Base-by-base conservation (phyloP, 1,139 yeast genomes). In the Zygosaccharomyces pseudobailii region DNA sequence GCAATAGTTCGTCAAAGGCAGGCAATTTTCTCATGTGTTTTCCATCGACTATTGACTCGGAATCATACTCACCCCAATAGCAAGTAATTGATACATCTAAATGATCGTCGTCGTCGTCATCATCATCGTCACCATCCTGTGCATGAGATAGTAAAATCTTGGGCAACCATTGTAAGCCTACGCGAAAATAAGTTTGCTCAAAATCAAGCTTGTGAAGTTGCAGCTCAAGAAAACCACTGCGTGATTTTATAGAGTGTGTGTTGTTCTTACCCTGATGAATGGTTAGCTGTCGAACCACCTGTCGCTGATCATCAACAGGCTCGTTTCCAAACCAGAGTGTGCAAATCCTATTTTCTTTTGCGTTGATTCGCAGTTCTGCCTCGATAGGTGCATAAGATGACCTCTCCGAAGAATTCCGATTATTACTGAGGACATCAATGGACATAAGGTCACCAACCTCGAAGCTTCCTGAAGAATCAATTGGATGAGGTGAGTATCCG, bases 111-210 rank as follows among this genome's bases (percentile, higher is more conserved):
- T n/a, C n/a, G n/a, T 45, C 43, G 9, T 24, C 73, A 13, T 61
- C 9, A 8, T 24, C 27, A 2, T 8, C 27, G 6, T 24, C 27
- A 24, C 2, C 27, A 8, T 24, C 67, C 3, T 68, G 72, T 42
- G 23, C 34, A n/a, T 40, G 34, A 76, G 43, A 30, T 13, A 40
- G 79, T 52, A 78, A 72, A 50, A 83, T 72, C 48, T 76, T 76
- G 4, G 95, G 95, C 36, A 85, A 71, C 96, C 96, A 87, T 59
- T 85, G 86, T 47, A 88, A 61, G 2, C 83, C 86, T 42, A 88
- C 54, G 53, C 76, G 84, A 59, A 79, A 84, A 1, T 72, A 69
- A 2, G 65, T 56, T 43, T 70, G 71, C 13, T 75, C 68, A 82
- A 87, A 83, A 57, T 76, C 73, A 31, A 84, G 68, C 60, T 84